Evolutionary conservation across 441 rosid genomes (phyloP), one percentile per base, ranked within the genome.

Genomic region (Monsonia emarginata): DNA sequence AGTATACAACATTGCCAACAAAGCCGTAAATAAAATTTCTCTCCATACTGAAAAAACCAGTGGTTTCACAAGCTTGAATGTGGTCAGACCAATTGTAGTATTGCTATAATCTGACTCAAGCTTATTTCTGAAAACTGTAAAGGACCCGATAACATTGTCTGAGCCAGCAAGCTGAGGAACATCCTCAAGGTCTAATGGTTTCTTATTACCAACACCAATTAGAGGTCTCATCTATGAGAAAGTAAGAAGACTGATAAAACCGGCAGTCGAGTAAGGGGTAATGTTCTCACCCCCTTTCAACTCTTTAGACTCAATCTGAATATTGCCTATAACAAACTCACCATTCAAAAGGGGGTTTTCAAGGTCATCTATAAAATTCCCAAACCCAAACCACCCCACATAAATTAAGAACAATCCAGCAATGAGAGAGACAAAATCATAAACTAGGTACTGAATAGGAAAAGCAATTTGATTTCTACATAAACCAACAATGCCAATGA

Each of bases 201-300:
- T 90, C 83, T 84, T 89, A 61, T 88, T 87, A 63, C 98, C 98
- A 54, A 65, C 26, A 16, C 85, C 81, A 76, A 93, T 76, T 21
- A 90, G 71, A 67, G 88, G 81, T 63, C 78, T 79, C 82, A 87
- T 70, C 97, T 95, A 87, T 44, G 92, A 84, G 84, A 93, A 88
- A 36, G 88, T 82, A 58, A 85, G 69, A 58, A 77, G 57, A 64
- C 86, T 83, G 64, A 87, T 74, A 56, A 82, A 52, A 50, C 92
- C 80, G 61, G 90, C 96, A 63, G 79, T 81, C 5, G 91, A 74
- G 68, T 78, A 90, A 40, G 88, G 88, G 42, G 84, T 81, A 28
- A 69, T 77, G 19, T 40, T 75, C 54, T 77, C 90, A 62, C 78
- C 78, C 48, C 84, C 88, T 71, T 68, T 75, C 19, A 46, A 27